Base-by-base conservation (phyloP, 2,329 filamentous ascomycete genomes). In the Colletotrichum eleusines region DNA sequence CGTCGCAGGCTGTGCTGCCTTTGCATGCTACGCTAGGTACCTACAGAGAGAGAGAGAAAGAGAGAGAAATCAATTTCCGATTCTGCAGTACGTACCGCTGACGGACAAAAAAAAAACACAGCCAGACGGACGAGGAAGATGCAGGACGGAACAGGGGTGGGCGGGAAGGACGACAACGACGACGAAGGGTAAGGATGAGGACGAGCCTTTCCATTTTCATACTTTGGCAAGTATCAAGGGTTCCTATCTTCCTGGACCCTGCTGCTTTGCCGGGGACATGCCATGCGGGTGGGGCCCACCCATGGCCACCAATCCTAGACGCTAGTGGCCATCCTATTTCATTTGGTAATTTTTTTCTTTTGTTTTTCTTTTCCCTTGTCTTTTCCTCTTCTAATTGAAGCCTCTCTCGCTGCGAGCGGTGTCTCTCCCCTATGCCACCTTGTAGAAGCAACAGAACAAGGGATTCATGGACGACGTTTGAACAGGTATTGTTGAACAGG, bases 151-250 rank as follows among this genome's bases (percentile, higher is more conserved):
- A 28, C 44, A 63, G 46, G 23, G 59, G 18, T 20, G 26, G 48
- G 4, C 23, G 3, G 20, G 28, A 50, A 16, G 8, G 42, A 46
- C 8, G 44, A 46, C 44, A 1, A 46, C 20, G 3, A 23, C 11
- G 20, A 11, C 6, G 42, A 35, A 14, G 33, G 18, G 20, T 33
- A n/a, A n/a, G 42, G 28, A 50, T 28, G 55, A 63, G 68, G 44
- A 68, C 68, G 51, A 63, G 68, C 68, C 64, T 71, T 71, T 63
- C 63, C 63, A 63, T 71, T 71, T 63, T 57, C 63, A 63, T 58
- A 53, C 50, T 53, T 28, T 58, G 51, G 64, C 50, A 63, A 59
- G 64, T 57, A 44, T 54, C 68, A 71, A 58, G 68, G 68, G 57
- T 28, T 28, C 46, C 23, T 68, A 26, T 23, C 53, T 63, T 14